Evolutionary conservation across 2,329 filamentous ascomycete species (phyloP), one percentile per base, ranked within the genome.

Genomic region (Xylaria arbuscula): DNA sequence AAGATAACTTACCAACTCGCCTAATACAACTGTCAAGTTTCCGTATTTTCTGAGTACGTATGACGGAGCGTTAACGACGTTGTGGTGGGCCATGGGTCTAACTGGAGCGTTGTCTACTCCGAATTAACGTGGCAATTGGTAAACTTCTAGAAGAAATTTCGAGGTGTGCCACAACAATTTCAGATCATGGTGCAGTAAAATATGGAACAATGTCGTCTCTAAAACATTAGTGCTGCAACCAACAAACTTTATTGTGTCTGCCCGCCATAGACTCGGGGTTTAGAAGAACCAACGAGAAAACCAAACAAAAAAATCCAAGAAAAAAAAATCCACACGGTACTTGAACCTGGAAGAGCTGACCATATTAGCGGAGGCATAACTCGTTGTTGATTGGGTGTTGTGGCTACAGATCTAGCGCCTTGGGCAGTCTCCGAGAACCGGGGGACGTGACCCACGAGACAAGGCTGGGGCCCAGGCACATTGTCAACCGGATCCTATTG

Each of bases 201-300:
- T 45, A 54, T 54, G 61, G 53, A 48, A 63, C 65, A 38, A 34
- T 32, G 19, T 40, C 17, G 24, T 40, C 45, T 53, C 50, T 4
- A 48, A 54, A 57, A 48, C 58, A 10, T 22, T 69, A 68, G 62
- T 57, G 55, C 38, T 60, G 45, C 62, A 28, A 45, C 68, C 53
- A 56, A 34, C 64, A 62, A 70, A 69, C 53, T 68, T 58, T 62
- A 42, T 62, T 69, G 58, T 62, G 67, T 24, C 48, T 50, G 36
- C 57, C 57, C 53, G n/a, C 28, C 28, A 28, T 28, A n/a, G 15
- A 17, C 51, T 58, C 62, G 58, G 66, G 62, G 62, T 53, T 62
- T 19, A 47, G 17, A 47, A n/a, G 4, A 15, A 45, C 3, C 17
- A 47, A n/a, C 9, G 19, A 9, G 45, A 40, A 17, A 38, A 51